Base-by-base conservation (phyloP, 257 asterid genomes). In the Dorcoceras hygrometricum region DNA sequence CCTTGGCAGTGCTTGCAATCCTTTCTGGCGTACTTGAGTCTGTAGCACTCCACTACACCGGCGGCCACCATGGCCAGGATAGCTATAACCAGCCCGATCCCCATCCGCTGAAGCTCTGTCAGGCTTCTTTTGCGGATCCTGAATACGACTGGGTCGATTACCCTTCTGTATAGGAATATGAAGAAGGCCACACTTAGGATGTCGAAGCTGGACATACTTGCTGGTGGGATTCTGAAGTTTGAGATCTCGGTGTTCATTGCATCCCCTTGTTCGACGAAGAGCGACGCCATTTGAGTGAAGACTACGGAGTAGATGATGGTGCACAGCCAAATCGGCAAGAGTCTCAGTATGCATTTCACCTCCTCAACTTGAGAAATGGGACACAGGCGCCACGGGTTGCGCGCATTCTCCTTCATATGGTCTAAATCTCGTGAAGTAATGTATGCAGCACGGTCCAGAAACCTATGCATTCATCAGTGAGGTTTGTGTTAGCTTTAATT, bases 241-340 rank as follows among this genome's bases (percentile, higher is more conserved):
- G 83, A 82, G 4, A 90, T 43, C 9, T 48, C 62, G 1, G 95
- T 90, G 32, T 70, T 84, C 99, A 94, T 94, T 5, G 95, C 88
- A 16, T 86, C 97, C 1, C 99, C 99, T 81, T 94, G 99, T 62
- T 86, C 99, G 0, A 94, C 99, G 8, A 94, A 94, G 26, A 94
- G 82, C 0, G 99, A 94, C 48, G 97, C 99, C 99, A 94, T 94
- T 27, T 94, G 99, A 0, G 99, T 93, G 78, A 86, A 93, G 28
- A 88, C 99, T 3, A 93, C 99, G 0, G 97, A 93, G 61, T 93
- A 93, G 71, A 90, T 57, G 29, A 93, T 90, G 32, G 99, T 93
- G 89, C 99, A 93, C 46, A 93, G 90, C 99, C 99, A 93, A 6
- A 93, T 93, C 0, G 99, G 99, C 20, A 93, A 79, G 5, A 93